Percentiles rank a stretch among this genome's conserved stretches.
phyloP scores from a whole-genome alignment of 768 basidiomycete species.

The Hypholoma sublateritium region DNA sequence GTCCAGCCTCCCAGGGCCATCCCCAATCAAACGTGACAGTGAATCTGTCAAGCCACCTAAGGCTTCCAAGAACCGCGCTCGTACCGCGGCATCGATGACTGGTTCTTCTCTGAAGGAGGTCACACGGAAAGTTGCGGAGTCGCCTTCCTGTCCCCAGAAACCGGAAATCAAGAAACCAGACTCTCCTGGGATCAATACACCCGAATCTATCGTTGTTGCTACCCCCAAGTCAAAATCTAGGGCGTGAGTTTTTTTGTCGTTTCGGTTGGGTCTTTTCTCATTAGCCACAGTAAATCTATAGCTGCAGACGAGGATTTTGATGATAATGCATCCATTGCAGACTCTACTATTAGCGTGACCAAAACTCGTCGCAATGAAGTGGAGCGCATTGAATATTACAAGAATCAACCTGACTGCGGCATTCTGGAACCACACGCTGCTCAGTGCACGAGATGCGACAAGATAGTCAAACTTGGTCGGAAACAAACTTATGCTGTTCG shows the following conservation, averaged over 20 bases:
- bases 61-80: slow-evolving; percentile 25
- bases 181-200: not conserved
- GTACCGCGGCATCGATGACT: slow-evolving; percentile 25
- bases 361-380: slow-evolving; percentile 55
- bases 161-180: slow-evolving; percentile 19
- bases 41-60: slow-evolving; percentile 17
- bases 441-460: slow-evolving; percentile 58
- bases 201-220: slow-evolving; percentile 9
- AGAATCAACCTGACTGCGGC: slow-evolving; percentile 58
- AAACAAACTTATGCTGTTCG: slow-evolving; percentile 55
- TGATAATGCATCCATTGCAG: slow-evolving; percentile 53
- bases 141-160: slow-evolving; percentile 3
- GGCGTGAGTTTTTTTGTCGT: slow-evolving; percentile 20
- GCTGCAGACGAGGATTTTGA: slow-evolving; percentile 41
- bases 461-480: slow-evolving; percentile 56
- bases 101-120: slow-evolving; percentile 29
- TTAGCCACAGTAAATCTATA: slow-evolving; percentile 19
- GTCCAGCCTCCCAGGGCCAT: slow-evolving; percentile 28
- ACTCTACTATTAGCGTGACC: slow-evolving; percentile 42
- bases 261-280: not conserved
- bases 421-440: slow-evolving; percentile 56
- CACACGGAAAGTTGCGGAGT: slow-evolving; percentile 17
- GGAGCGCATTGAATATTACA: slow-evolving; percentile 64
- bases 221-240: slow-evolving; percentile 23
- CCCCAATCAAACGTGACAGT: slow-evolving; percentile 22